These are phyloP conservation scores for Spiromastix sp. DNA, from an alignment of 2,329 filamentous ascomycete species.

Conservation along the genomic window DNA sequence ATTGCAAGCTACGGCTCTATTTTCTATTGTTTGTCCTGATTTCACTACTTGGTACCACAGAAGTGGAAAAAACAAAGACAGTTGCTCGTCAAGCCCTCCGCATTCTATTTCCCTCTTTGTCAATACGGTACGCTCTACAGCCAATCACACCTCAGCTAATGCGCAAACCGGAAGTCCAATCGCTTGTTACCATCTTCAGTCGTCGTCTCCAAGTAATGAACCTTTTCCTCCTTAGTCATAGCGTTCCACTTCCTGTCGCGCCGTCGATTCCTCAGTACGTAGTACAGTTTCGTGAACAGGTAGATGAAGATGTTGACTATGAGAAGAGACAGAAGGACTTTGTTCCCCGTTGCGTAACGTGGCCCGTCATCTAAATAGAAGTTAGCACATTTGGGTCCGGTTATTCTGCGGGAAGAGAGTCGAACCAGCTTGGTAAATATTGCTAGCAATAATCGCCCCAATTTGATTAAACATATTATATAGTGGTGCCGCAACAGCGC, in stretches of 20 bases:
- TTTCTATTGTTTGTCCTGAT: no score
- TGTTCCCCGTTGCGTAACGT: constrained; percentile 43
- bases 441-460: constrained; percentile 24
- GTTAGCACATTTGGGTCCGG: constrained; percentile 6
- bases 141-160: no score
- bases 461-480: constrained; percentile 33
- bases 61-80: no score
- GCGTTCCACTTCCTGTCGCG: constrained; percentile 22
- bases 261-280: constrained; percentile 19
- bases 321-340: constrained; percentile 39
- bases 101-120: no score
- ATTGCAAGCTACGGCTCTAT: no score
- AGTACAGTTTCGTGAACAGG: constrained; percentile 26
- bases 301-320: constrained; percentile 37
- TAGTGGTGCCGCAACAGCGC: constrained; percentile 26
- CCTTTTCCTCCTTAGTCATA: constrained; percentile 20
- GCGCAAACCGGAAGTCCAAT: constrained; percentile 27
- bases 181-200: constrained; percentile 24
- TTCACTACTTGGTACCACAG: no score
- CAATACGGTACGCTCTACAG: no score
- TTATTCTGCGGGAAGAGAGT: background rate
- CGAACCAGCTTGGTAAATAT: constrained; percentile 20
- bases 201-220: constrained; percentile 21
- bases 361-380: constrained; percentile 31
- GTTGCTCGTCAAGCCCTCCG: no score